Percentiles rank a stretch among this genome's conserved stretches.
phyloP scores from a whole-genome alignment of 129 eudicot genomes.

The Artemisia annua region DNA sequence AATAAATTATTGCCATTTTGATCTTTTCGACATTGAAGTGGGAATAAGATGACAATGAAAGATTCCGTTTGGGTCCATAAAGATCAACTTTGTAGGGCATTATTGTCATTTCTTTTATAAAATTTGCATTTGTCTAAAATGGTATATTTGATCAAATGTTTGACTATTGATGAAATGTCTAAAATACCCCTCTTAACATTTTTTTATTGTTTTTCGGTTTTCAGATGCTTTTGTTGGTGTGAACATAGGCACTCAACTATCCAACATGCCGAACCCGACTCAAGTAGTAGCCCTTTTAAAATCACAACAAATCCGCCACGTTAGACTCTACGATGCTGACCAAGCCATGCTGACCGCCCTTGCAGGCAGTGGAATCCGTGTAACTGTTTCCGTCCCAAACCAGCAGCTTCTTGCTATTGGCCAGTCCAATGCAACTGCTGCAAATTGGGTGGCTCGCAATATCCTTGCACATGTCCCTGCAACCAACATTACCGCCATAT shows the following conservation, averaged over 20 bases:
- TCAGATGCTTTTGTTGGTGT: conserved; percentile 80
- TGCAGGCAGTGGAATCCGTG: conserved; percentile 69
- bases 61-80: conserved; percentile 38
- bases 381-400: conserved; percentile 67
- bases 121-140: not conserved
- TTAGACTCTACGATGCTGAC: conserved; percentile 75
- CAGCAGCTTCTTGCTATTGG: conserved; percentile 78
- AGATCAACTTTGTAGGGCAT: conserved; percentile 23
- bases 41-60: conserved; percentile 22
- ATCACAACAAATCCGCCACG: conserved; percentile 67
- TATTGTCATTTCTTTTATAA: conserved; percentile 23
- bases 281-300: conserved; percentile 80
- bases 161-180: conserved; percentile 14
- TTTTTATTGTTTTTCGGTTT: conserved; percentile 6
- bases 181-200: not conserved
- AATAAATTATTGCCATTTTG: not conserved
- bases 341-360: conserved; percentile 77
- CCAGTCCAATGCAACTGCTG: conserved; percentile 82
- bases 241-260: conserved; percentile 73
- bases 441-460: conserved; percentile 77
- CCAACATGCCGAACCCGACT: conserved; percentile 83
- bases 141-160: not conserved
- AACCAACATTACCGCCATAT: conserved; percentile 78
- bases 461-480: conserved; percentile 68
- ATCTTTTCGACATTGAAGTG: conserved; percentile 17